These are phyloP conservation scores for Coemansia sp. DNA, from an alignment of 192 early-diverging fungal genomes.

Conservation along the genomic window DNA sequence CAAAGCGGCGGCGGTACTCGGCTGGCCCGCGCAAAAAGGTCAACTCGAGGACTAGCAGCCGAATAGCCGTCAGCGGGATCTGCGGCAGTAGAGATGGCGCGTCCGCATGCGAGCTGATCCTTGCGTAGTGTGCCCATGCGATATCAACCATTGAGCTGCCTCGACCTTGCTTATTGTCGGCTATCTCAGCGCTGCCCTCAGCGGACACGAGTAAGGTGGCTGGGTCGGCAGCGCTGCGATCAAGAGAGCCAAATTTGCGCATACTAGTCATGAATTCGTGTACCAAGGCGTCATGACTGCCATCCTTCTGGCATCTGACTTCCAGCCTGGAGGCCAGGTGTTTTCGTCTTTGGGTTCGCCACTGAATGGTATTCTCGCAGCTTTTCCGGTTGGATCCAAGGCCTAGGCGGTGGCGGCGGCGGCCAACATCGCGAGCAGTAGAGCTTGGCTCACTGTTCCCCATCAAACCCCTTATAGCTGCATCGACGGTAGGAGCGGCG, in stretches of 20 bases:
- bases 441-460: neutral
- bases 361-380: neutral
- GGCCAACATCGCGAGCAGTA: neutral
- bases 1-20: constrained; percentile 21
- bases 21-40: constrained; percentile 19
- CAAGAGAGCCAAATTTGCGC: constrained; percentile 8
- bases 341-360: neutral
- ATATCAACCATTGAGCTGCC: constrained; percentile 7
- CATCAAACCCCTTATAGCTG: neutral
- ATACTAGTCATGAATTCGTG: constrained; percentile 27
- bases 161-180: neutral
- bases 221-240: neutral
- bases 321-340: neutral
- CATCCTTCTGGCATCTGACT: neutral
- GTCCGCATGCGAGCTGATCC: constrained; percentile 17
- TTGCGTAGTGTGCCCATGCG: constrained; percentile 43
- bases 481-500: neutral
- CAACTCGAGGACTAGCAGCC: constrained; percentile 37
- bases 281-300: constrained; percentile 28
- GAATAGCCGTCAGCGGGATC: constrained; percentile 16
- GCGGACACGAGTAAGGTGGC: neutral
- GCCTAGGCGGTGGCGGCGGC: neutral
- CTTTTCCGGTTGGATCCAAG: neutral
- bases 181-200: neutral
- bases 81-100: constrained; percentile 12